Percentiles rank a stretch among this genome's conserved stretches.
These are phyloP conservation scores for Heteromeles arbutifolia DNA, from an alignment of 306 rosid species.

Conservation along the genomic window DNA sequence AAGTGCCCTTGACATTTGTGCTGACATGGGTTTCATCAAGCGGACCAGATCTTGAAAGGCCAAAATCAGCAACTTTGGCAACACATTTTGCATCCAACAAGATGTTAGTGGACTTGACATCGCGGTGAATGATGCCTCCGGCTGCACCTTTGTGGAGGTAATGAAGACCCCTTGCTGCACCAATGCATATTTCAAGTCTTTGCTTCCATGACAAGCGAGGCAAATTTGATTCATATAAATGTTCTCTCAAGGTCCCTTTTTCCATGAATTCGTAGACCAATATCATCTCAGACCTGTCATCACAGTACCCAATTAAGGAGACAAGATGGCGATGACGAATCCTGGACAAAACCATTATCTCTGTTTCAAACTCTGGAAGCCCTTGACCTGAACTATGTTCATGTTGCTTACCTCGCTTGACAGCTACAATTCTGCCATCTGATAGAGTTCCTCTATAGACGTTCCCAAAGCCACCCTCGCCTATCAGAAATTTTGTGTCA, in stretches of 20 bases:
- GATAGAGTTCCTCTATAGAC: slow-evolving; percentile 35
- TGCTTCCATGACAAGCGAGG: slow-evolving; percentile 45
- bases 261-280: slow-evolving; percentile 51
- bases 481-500: slow-evolving; percentile 23
- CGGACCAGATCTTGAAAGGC: slow-evolving; percentile 38
- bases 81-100: slow-evolving; percentile 35
- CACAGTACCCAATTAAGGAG: slow-evolving; percentile 50
- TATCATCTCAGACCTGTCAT: slow-evolving; percentile 51
- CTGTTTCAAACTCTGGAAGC: slow-evolving; percentile 40
- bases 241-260: slow-evolving; percentile 47
- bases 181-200: slow-evolving; percentile 54
- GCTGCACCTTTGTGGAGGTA: slow-evolving; percentile 53
- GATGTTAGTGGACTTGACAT: slow-evolving; percentile 50
- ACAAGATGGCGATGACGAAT: slow-evolving; percentile 48
- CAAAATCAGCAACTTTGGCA: slow-evolving; percentile 54
- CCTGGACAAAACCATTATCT: slow-evolving; percentile 41
- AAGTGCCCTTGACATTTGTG: slow-evolving; percentile 44
- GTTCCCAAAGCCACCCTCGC: slow-evolving; percentile 51
- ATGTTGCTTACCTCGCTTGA: slow-evolving; percentile 34
- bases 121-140: slow-evolving; percentile 47
- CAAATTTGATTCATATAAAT: slow-evolving; percentile 24
- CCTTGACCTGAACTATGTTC: slow-evolving; percentile 39
- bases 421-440: slow-evolving; percentile 39
- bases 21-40: slow-evolving; percentile 42
- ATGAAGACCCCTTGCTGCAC: slow-evolving; percentile 46